Evolutionary conservation across 2,329 filamentous ascomycete species (phyloP).

Genomic region (Talaromyces sp.): DNA sequence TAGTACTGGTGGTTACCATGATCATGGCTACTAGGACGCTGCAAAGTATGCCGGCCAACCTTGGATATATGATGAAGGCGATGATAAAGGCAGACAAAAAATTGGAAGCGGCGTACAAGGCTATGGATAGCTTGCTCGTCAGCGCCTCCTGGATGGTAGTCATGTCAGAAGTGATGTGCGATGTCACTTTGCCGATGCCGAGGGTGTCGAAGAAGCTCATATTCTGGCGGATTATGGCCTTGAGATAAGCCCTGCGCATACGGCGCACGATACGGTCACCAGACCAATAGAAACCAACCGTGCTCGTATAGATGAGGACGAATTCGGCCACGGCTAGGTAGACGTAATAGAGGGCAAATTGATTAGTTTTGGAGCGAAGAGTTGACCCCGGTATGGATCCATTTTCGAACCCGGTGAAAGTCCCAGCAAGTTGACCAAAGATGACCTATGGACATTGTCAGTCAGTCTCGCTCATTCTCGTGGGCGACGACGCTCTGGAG

Average conservation of each 20-base stretch:
- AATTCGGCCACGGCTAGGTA: conserved; percentile 57
- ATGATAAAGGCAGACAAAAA: conserved; percentile 46
- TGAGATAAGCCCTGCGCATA: conserved; percentile 53
- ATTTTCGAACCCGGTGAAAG: conserved; percentile 62
- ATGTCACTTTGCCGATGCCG: conserved; percentile 7
- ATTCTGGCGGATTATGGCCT: conserved; percentile 52
- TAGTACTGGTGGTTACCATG: neutral
- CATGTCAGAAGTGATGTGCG: conserved; percentile 47
- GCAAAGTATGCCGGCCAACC: conserved; percentile 25
- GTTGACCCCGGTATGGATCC: conserved; percentile 21
- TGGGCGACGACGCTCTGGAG: neutral
- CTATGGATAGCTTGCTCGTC: conserved; percentile 14
- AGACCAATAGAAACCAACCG: conserved; percentile 54
- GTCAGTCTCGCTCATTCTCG: conserved; percentile 1
- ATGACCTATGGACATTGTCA: conserved; percentile 41
- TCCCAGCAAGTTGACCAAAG: conserved; percentile 70
- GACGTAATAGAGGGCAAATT: conserved; percentile 32
- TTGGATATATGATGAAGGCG: conserved; percentile 43
- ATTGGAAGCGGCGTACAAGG: conserved; percentile 12
- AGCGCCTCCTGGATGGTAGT: conserved; percentile 40
- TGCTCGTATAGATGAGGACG: conserved; percentile 54
- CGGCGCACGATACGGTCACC: conserved; percentile 55
- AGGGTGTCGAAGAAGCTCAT: conserved; percentile 40
- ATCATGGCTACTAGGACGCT: neutral
- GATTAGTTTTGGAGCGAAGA: neutral